Conservation (phyloP, 1,139 yeast species). For the Eremothecium cymbalariae region DNA sequence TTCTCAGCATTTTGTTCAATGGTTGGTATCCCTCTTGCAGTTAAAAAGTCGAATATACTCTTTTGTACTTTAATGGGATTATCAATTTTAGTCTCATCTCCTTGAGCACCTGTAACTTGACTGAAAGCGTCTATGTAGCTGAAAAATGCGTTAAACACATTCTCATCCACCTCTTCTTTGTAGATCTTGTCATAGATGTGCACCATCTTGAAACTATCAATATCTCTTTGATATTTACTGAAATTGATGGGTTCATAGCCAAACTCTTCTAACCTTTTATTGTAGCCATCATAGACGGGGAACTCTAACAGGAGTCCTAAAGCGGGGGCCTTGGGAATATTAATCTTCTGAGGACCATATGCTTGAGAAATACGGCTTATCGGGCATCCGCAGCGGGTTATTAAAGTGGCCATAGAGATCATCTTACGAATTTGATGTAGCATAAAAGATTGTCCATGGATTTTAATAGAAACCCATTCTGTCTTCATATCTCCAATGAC, state of each 20-base stretch:
- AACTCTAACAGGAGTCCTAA: constrained; percentile 82
- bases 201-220: constrained; percentile 80
- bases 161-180: constrained; percentile 78
- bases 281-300: constrained; percentile 86
- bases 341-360: constrained; percentile 63
- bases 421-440: constrained; percentile 94
- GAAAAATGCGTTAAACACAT: constrained; percentile 81
- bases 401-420: constrained; percentile 91
- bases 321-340: constrained; percentile 97
- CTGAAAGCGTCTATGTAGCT: constrained; percentile 74
- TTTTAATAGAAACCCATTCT: constrained; percentile 93
- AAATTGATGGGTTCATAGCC: constrained; percentile 79
- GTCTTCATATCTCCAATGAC: constrained; percentile 87
- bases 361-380: constrained; percentile 67
- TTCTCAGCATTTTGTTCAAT: constrained; percentile 10
- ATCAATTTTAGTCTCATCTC: constrained; percentile 19
- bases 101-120: constrained; percentile 30
- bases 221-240: constrained; percentile 54
- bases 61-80: constrained; percentile 27
- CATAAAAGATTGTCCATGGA: constrained; percentile 98
- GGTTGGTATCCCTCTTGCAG: constrained; percentile 48
- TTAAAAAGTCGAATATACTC: constrained; percentile 65
- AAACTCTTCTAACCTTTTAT: constrained; percentile 57
- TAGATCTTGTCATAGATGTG: constrained; percentile 88
- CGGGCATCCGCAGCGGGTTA: constrained; percentile 82